phyloP scores from a whole-genome alignment of 257 asterid genomes.

The Ilex aquifolium region DNA sequence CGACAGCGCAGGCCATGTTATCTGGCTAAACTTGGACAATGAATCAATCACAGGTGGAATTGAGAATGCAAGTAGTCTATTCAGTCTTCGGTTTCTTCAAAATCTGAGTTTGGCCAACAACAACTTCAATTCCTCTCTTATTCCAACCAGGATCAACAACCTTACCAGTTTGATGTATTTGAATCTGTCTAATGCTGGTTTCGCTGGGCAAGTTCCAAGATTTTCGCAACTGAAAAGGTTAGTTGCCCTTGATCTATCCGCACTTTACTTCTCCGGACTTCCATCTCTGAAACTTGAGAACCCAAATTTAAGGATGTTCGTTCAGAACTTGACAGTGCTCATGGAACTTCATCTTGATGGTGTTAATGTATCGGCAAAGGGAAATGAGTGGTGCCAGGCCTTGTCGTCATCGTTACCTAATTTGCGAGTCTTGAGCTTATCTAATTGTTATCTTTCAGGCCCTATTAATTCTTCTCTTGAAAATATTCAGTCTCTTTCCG shows the following conservation, averaged over 20 bases:
- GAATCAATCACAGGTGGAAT: slow-evolving; percentile 10
- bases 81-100: slow-evolving; percentile 16
- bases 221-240: slow-evolving; percentile 15
- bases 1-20: slow-evolving; percentile 21
- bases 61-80: slow-evolving; percentile 10
- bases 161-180: slow-evolving; percentile 17
- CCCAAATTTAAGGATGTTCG: no score
- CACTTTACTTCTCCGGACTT: not conserved
- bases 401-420: slow-evolving; percentile 2
- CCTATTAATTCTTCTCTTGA: slow-evolving; percentile 12
- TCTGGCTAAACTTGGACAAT: slow-evolving; percentile 8
- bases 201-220: slow-evolving; percentile 15
- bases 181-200: slow-evolving; percentile 20
- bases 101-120: slow-evolving; percentile 21
- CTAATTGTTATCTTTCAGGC: slow-evolving; percentile 2
- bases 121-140: not conserved
- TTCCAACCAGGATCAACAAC: slow-evolving; percentile 12
- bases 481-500: slow-evolving; percentile 29
- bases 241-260: slow-evolving; percentile 22
- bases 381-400: slow-evolving; percentile 8
- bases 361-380: slow-evolving; percentile 3
- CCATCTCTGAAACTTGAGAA: slow-evolving; percentile 22
- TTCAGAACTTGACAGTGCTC: no score
- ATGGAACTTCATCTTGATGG: not conserved
- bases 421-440: slow-evolving; percentile 6